Base-by-base conservation (phyloP, 306 rosid species). In the Delonix regia region DNA sequence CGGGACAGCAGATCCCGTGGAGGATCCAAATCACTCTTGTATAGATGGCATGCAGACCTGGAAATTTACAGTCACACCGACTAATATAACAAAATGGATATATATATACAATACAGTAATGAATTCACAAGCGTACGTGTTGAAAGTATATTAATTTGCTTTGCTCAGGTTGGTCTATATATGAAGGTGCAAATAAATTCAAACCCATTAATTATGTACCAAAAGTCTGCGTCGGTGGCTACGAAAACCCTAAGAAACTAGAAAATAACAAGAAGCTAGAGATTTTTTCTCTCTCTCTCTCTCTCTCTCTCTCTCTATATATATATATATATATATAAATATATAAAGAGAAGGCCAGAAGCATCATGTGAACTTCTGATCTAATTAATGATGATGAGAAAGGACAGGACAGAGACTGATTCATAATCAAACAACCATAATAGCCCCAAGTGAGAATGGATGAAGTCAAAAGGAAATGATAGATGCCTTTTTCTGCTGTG, bases 171-270 rank as follows among this genome's bases (percentile, higher is more conserved):
- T 68, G 33, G 44, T 70, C 22, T 39, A 21, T 44, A n/a, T 36
- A 36, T 45, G 19, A 42, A 15, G 18, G 38, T 77, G 63, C 36
- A 56, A 56, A 66, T 65, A 76, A 36, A 71, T 36, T 53, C 3
- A 52, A 52, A 27, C 5, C 13, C 8, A 19, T 19, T n/a, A 7
- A 7, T 7, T 42, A 11, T 10, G 1, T 42, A 45, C 9, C 25
- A 33, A 22, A 18, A 69, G 78, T 53, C 21, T 74, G 51, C 33
- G 73, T 51, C 3, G 45, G 39, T 65, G 76, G 44, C 53, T 19
- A 64, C 67, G 74, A 66, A 80, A 84, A 79, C 86, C 81, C 86
- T 82, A 85, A 48, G 62, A 55, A 61, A 45, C 55, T 38, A 76
- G 72, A 19, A 66, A 51, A 60, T 55, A 11, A 75, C 4, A 10